These are phyloP conservation scores for Epichloe typhina DNA, from an alignment of 2,329 filamentous ascomycete genomes.

Conservation along the genomic window DNA sequence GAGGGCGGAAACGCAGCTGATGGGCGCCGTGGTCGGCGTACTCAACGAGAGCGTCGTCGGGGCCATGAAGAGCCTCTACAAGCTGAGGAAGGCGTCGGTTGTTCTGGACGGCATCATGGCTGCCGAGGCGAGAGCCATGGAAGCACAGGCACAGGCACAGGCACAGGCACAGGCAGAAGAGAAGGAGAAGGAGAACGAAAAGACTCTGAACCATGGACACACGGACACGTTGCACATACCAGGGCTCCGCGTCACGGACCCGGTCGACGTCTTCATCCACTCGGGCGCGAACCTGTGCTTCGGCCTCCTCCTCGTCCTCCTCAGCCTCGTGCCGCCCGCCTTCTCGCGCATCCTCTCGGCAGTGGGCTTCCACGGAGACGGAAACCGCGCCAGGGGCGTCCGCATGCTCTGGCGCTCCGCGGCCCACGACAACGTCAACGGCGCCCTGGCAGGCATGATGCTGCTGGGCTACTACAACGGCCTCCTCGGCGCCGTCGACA, in stretches of 20 bases:
- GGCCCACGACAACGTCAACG: slow-evolving; percentile 53
- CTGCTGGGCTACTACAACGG: too few relatives aligned
- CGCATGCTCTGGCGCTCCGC: slow-evolving; percentile 84
- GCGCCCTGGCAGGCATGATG: too few relatives aligned
- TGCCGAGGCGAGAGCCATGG: slow-evolving; percentile 44
- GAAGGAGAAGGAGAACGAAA: slow-evolving; percentile 16
- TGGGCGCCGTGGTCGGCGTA: slow-evolving; percentile 78
- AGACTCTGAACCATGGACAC: background rate
- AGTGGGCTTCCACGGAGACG: slow-evolving; percentile 85
- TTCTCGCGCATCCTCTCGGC: slow-evolving; percentile 80
- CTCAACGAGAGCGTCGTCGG: slow-evolving; percentile 89
- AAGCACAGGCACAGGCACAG: slow-evolving; percentile 14
- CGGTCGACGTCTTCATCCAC: slow-evolving; percentile 78
- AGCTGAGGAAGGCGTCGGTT: slow-evolving; percentile 76
- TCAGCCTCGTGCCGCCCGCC: slow-evolving; percentile 86
- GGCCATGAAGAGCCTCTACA: slow-evolving; percentile 83
- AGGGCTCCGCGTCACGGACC: slow-evolving; percentile 50
- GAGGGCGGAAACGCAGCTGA: slow-evolving; percentile 74
- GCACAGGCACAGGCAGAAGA: too few relatives aligned
- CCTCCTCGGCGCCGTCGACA: slow-evolving; percentile 74
- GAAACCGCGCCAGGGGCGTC: slow-evolving; percentile 72
- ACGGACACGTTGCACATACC: too few relatives aligned
- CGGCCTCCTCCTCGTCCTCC: slow-evolving; percentile 68
- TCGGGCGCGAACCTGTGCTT: slow-evolving; percentile 84
- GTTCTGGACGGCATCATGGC: slow-evolving; percentile 69